Base-by-base conservation (phyloP, 73 alveolate genomes). In the Paramecium sonneborni region DNA sequence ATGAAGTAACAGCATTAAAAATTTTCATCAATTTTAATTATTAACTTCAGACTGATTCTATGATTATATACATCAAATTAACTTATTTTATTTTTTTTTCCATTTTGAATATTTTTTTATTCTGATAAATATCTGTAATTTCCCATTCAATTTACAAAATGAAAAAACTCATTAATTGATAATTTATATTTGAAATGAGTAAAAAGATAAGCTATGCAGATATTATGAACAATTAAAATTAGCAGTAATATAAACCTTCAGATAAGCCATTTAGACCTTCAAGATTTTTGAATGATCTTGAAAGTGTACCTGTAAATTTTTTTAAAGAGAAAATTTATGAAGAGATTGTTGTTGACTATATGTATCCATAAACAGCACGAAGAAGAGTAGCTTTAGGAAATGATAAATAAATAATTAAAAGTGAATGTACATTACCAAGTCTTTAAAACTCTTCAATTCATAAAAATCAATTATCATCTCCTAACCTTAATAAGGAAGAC, bases 231-330 rank as follows among this genome's bases (percentile, higher is more conserved):
- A 10, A 26, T 62, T 30, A 10, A 30, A 62, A 62, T 32, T 0
- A 23, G 24, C 24, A 26, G 24, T 6, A 12, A 11, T 62, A 30
- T 2, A 62, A 62, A 32, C 84, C 48, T 26, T 6, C 1, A 15
- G 48, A 10, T 9, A 26, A 62, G 24, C 84, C 14, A 30, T 30
- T 62, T n/a, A 62, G 84, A 62, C 84, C 84, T 6, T 62, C 84
- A 62, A 26, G 24, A 62, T 62, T 62, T 62, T 62, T 62, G 84
- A 62, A 62, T 62, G 84, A 62, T 30, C 39, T 62, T 24, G 84
- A 62, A 15, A 62, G 84, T 26, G 84, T 62, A 0, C 84, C 84
- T 3, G 84, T 24, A 14, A 62, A 62, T n/a, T 62, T 62, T 62
- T 21, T 62, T 52, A n/a, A 18, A 62, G 44, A 62, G 46, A 62